These are phyloP conservation scores for Salvia rosmarinus DNA, from an alignment of 257 asterid species.

Conservation along the genomic window DNA sequence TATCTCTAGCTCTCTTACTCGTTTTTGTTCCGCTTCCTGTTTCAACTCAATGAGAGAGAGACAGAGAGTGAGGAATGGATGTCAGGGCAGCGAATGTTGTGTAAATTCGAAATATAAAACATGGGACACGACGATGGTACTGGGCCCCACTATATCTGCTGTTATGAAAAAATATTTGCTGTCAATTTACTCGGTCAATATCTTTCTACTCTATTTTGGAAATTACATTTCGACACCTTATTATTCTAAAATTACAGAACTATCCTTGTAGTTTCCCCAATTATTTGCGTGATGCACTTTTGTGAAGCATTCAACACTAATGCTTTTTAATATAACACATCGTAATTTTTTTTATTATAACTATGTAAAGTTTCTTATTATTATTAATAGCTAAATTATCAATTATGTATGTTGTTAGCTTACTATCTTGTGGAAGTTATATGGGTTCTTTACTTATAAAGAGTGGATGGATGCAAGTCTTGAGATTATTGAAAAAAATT, in stretches of 20 bases:
- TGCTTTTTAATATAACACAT: no score
- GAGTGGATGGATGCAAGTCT: no score
- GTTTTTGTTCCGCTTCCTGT: conserved; percentile 22
- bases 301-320: no score
- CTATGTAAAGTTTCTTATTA: no score
- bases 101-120: conserved; percentile 12
- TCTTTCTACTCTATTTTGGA: neutral
- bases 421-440: no score
- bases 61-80: neutral
- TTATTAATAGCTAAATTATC: no score
- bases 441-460: no score
- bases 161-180: neutral
- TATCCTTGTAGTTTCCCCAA: neutral
- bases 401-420: no score
- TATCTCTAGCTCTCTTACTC: neutral
- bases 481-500: no score
- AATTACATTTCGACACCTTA: conserved; percentile 13
- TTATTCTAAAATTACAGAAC: neutral
- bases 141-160: conserved; percentile 37
- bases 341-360: no score
- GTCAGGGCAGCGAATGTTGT: conserved; percentile 15
- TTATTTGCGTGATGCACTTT: no score
- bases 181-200: conserved; percentile 27
- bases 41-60: conserved; percentile 32
- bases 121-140: neutral